Percentiles rank a stretch among this genome's conserved stretches.
phyloP scores from a whole-genome alignment of 2,329 filamentous ascomycete genomes.

The Fusarium anguioides region DNA sequence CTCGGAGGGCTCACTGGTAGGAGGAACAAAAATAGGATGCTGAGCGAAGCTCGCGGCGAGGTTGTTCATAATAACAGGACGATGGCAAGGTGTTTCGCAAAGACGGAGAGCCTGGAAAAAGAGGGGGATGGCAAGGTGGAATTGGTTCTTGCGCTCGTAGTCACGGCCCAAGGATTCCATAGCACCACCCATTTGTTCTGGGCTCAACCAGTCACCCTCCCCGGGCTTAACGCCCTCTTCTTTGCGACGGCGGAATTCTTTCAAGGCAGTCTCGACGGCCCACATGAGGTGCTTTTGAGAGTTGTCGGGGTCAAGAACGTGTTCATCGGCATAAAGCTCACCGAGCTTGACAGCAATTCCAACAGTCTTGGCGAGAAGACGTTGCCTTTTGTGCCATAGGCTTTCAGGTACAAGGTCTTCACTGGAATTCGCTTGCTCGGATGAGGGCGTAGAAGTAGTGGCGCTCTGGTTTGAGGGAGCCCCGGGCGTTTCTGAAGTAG shows the following conservation, averaged over 20 bases:
- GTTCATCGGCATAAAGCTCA: constrained; percentile 81
- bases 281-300: constrained; percentile 80
- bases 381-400: constrained; percentile 68
- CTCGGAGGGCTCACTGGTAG: constrained; percentile 44
- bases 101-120: constrained; percentile 86
- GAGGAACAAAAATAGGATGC: constrained; percentile 60
- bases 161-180: constrained; percentile 80
- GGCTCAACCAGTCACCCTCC: constrained; percentile 77
- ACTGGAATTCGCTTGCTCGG: constrained; percentile 42
- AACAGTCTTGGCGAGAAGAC: constrained; percentile 78
- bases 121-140: constrained; percentile 85
- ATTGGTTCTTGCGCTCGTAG: constrained; percentile 78
- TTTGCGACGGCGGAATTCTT: constrained; percentile 76
- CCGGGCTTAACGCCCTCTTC: constrained; percentile 74
- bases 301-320: constrained; percentile 77
- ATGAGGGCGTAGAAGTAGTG: constrained; percentile 13
- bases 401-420: constrained; percentile 55
- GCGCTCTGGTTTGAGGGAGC: constrained; percentile 1
- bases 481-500: constrained; percentile 19
- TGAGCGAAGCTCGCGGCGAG: constrained; percentile 79
- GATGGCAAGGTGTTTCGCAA: constrained; percentile 76
- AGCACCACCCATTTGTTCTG: constrained; percentile 77
- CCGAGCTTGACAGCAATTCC: constrained; percentile 85
- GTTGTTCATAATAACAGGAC: constrained; percentile 88
- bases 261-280: constrained; percentile 82